phyloP scores from a whole-genome alignment of 176 grass and related monocot species.

The Avena sativa region DNA sequence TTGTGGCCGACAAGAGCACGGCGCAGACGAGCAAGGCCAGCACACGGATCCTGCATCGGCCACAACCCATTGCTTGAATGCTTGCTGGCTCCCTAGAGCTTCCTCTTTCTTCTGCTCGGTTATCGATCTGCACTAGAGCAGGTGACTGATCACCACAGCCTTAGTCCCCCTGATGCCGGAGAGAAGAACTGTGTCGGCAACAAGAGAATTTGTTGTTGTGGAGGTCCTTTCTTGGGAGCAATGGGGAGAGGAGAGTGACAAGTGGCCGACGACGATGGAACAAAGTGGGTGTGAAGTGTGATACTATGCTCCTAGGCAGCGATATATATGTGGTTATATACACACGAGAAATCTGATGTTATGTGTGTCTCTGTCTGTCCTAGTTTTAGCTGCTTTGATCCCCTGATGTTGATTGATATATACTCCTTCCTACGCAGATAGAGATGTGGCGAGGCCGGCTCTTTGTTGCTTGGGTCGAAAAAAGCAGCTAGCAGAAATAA shows the following conservation, averaged over 20 bases:
- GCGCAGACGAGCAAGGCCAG: constrained; percentile 33
- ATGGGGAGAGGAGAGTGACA: constrained; percentile 23
- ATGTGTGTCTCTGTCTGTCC: background rate
- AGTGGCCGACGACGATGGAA: background rate
- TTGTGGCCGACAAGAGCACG: constrained; percentile 31
- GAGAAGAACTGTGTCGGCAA: background rate
- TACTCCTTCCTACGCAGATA: background rate
- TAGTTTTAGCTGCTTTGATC: constrained; percentile 52
- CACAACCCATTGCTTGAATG: background rate
- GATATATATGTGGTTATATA: constrained; percentile 7
- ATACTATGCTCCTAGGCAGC: constrained; percentile 13
- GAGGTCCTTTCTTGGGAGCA: background rate
- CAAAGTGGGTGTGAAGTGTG: background rate
- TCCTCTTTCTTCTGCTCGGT: background rate
- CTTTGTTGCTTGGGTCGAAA: constrained; percentile 56
- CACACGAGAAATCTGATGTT: background rate
- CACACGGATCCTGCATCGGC: background rate
- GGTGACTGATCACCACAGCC: constrained; percentile 17
- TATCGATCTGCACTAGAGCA: background rate
- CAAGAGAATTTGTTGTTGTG: background rate
- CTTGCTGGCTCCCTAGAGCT: background rate
- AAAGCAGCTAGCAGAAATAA: constrained; percentile 34
- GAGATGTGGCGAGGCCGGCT: background rate
- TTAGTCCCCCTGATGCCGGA: background rate
- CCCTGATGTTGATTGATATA: constrained; percentile 40